Evolutionary conservation across 306 rosid species (phyloP).

Genomic region (Quercus suber): DNA sequence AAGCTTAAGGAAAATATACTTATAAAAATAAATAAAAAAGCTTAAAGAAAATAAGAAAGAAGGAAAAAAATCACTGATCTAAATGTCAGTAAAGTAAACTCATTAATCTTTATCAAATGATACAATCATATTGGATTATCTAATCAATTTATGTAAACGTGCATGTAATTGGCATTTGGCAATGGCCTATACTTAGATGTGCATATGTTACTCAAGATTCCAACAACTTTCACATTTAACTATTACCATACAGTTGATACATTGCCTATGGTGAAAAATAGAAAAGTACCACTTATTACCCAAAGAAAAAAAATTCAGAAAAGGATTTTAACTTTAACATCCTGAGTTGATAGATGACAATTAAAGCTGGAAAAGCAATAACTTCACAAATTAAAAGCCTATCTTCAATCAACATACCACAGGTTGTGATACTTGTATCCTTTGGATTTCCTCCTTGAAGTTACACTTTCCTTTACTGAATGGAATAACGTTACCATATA

Average conservation of each 20-base stretch:
- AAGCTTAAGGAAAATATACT: background rate
- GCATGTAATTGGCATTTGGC: background rate
- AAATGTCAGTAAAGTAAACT: background rate
- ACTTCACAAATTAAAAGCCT: background rate
- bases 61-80: background rate
- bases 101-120: background rate
- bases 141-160: background rate
- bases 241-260: background rate
- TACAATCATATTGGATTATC: background rate
- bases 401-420: constrained; percentile 40
- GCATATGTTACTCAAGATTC: background rate
- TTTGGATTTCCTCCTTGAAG: constrained; percentile 65
- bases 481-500: constrained; percentile 55
- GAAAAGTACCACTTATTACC: background rate
- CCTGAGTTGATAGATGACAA: background rate
- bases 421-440: constrained; percentile 62
- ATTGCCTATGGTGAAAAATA: background rate
- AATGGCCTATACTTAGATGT: background rate
- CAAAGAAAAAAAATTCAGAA: background rate
- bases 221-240: background rate
- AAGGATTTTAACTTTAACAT: background rate
- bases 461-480: constrained; percentile 43
- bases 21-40: background rate
- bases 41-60: background rate
- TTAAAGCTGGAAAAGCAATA: background rate